These are phyloP conservation scores for Pseudogymnoascus sp. DNA, from an alignment of 2,329 filamentous ascomycete genomes.

Conservation along the genomic window DNA sequence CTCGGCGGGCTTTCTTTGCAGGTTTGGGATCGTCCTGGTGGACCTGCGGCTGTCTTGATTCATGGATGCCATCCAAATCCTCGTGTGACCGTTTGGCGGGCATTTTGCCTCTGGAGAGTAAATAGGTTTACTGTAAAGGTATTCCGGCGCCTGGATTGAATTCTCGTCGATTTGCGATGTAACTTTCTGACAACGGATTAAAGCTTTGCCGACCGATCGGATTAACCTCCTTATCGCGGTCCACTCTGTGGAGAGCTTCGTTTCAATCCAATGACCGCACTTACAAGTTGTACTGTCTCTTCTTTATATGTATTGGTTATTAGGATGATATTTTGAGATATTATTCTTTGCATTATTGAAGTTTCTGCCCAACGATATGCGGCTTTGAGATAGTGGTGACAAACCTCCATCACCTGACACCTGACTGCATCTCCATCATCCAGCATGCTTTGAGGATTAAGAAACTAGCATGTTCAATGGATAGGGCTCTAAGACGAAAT, in stretches of 20 bases:
- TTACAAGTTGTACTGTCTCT: not conserved
- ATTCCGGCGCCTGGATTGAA: not conserved
- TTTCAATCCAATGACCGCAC: not conserved
- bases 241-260: not conserved
- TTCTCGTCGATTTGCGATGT: slow-evolving; percentile 2
- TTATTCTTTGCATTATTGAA: not conserved
- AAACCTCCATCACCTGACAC: not conserved
- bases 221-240: not conserved
- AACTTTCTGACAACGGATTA: slow-evolving; percentile 10
- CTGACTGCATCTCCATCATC: not conserved
- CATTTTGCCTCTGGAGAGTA: slow-evolving; percentile 18
- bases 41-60: slow-evolving; percentile 26
- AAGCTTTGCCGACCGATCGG: not conserved
- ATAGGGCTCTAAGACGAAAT: not conserved
- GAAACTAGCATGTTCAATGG: not conserved
- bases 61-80: slow-evolving; percentile 22
- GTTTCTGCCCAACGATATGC: not conserved
- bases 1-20: slow-evolving; percentile 25
- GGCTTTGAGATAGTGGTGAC: not conserved
- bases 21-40: slow-evolving; percentile 18
- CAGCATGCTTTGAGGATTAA: not conserved
- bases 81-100: slow-evolving; percentile 23
- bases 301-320: not conserved
- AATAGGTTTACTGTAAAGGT: not conserved
- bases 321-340: not conserved